Evolutionary conservation across 75 land plant species (phyloP).

Genomic region (Azolla pinnata): DNA sequence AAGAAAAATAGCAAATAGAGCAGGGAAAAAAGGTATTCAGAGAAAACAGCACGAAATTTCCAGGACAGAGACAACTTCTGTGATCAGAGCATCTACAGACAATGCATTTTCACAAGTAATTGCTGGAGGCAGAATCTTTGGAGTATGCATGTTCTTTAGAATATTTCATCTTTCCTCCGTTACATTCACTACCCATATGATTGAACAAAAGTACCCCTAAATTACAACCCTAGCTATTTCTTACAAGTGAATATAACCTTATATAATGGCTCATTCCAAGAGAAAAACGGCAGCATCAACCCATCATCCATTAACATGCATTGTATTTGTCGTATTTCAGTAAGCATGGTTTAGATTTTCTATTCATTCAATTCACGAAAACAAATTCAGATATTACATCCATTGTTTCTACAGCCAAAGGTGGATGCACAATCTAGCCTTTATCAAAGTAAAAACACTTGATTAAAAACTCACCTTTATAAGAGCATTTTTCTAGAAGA

Average conservation of each 20-base stretch:
- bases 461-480: constrained; percentile 39
- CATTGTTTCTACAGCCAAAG: not conserved
- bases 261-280: too few relatives aligned
- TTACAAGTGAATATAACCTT: too few relatives aligned
- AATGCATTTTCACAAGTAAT: not conserved
- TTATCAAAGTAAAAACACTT: not conserved
- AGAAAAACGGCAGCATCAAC: not conserved
- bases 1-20: not conserved
- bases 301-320: not conserved
- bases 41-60: not conserved
- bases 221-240: too few relatives aligned
- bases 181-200: too few relatives aligned
- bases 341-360: not conserved
- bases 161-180: too few relatives aligned
- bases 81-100: not conserved
- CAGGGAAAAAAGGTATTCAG: not conserved
- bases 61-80: not conserved
- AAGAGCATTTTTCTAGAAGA: constrained; percentile 60
- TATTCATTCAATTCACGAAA: not conserved
- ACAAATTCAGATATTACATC: not conserved
- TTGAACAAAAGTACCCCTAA: too few relatives aligned
- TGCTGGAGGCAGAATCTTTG: too few relatives aligned
- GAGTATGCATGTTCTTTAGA: too few relatives aligned
- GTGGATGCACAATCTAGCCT: not conserved
- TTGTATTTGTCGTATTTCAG: too few relatives aligned